A percentile compares a stretch with the other conserved stretches of the same genome.
phyloP scores from a whole-genome alignment of 306 rosid genomes.

The Lupinus albus region DNA sequence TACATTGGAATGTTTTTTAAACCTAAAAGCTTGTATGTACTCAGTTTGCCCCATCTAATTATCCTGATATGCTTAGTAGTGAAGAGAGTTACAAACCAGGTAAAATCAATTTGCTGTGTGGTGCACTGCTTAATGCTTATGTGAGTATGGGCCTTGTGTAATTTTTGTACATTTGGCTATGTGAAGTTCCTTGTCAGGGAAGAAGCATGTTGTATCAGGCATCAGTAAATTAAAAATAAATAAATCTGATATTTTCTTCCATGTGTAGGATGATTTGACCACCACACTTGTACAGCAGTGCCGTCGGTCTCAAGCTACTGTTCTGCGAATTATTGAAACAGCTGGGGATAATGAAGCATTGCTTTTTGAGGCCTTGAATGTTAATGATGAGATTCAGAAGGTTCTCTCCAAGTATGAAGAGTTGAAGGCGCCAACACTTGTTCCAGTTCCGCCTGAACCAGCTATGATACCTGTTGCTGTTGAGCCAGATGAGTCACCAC shows the following conservation, averaged over 20 bases:
- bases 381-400: conserved; percentile 89
- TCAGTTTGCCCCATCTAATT: not conserved
- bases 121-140: conserved; percentile 17
- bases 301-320: conserved; percentile 65
- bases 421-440: conserved; percentile 56
- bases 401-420: conserved; percentile 80
- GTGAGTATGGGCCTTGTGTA: not conserved
- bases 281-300: conserved; percentile 87
- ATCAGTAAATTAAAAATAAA: conserved; percentile 22
- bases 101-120: conserved; percentile 1
- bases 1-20: conserved; percentile 22
- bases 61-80: not conserved
- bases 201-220: conserved; percentile 33
- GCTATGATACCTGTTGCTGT: conserved; percentile 97
- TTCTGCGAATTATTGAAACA: conserved; percentile 77
- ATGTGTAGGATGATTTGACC: conserved; percentile 89
- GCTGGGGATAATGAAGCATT: conserved; percentile 90
- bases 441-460: conserved; percentile 71
- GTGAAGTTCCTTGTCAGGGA: not conserved
- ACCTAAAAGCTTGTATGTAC: conserved; percentile 1
- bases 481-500: conserved; percentile 92
- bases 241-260: conserved; percentile 5
- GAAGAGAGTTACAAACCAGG: not conserved
- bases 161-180: conserved; percentile 11
- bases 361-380: conserved; percentile 92